Evolutionary conservation across 2,329 filamentous ascomycete species (phyloP).

Genomic region (Curvularia lunata): DNA sequence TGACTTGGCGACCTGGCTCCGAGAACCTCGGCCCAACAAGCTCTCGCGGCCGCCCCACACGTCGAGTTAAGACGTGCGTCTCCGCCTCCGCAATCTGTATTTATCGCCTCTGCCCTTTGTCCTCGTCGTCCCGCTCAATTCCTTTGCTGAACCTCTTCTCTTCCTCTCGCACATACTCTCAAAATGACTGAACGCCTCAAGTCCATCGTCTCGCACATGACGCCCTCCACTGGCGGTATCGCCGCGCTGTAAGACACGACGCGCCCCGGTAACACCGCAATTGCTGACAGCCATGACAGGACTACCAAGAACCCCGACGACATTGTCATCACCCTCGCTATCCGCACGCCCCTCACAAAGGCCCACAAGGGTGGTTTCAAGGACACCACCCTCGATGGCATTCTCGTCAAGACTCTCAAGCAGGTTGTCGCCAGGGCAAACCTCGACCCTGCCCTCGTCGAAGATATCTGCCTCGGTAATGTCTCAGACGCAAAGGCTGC

Average conservation of each 20-base stretch:
- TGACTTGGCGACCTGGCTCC: slow-evolving; percentile 16
- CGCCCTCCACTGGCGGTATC: slow-evolving; percentile 73
- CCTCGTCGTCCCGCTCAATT: background rate
- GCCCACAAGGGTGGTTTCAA: slow-evolving; percentile 92
- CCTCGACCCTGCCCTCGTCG: slow-evolving; percentile 78
- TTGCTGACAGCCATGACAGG: slow-evolving; percentile 55
- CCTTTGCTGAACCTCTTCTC: background rate
- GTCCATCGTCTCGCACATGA: slow-evolving; percentile 85
- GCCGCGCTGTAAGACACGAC: slow-evolving; percentile 71
- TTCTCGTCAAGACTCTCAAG: slow-evolving; percentile 83
- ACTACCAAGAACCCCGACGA: slow-evolving; percentile 94
- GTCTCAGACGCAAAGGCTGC: slow-evolving; percentile 85
- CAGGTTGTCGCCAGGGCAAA: slow-evolving; percentile 68
- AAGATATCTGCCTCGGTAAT: slow-evolving; percentile 93
- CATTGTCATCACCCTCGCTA: slow-evolving; percentile 91
- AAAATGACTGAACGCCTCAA: slow-evolving; percentile 75
- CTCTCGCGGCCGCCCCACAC: slow-evolving; percentile 22
- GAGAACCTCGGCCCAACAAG: slow-evolving; percentile 19
- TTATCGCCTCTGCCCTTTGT: slow-evolving; percentile 1
- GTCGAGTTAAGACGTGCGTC: slow-evolving; percentile 20
- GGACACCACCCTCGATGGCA: slow-evolving; percentile 86
- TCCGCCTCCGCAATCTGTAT: slow-evolving; percentile 24
- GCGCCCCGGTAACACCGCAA: background rate
- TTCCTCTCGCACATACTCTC: background rate
- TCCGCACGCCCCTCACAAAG: slow-evolving; percentile 89